Evolutionary conservation across 306 rosid species (phyloP).

Genomic region (Ormosia emarginata): DNA sequence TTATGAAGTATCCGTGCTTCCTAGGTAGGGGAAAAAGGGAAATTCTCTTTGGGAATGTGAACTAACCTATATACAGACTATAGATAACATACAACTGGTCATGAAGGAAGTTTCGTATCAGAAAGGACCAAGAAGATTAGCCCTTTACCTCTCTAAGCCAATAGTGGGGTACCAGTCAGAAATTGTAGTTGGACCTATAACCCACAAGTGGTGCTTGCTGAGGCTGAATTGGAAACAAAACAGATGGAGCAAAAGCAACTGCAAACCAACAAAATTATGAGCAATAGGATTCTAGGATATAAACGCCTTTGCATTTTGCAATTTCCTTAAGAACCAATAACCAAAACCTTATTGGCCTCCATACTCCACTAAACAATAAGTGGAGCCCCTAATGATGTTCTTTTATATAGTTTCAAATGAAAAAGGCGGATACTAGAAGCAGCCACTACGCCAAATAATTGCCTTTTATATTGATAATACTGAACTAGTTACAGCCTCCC

Average conservation of each 20-base stretch:
- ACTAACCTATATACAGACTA: background rate
- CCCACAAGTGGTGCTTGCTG: background rate
- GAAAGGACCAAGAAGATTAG: background rate
- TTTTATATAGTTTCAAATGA: background rate
- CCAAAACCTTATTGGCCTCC: conserved; percentile 22
- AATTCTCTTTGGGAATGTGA: background rate
- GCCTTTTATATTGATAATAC: conserved; percentile 20
- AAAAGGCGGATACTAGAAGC: conserved; percentile 24
- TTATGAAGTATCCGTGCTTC: too few relatives aligned
- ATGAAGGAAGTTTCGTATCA: background rate
- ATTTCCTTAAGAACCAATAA: conserved; percentile 16
- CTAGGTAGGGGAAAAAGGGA: background rate
- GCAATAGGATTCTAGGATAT: background rate
- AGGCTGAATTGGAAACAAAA: background rate
- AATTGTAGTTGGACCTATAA: background rate
- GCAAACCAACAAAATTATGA: background rate
- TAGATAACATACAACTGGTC: background rate
- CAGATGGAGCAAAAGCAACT: conserved; percentile 3
- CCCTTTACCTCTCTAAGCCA: background rate
- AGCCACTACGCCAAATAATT: conserved; percentile 40
- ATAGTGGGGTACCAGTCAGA: background rate
- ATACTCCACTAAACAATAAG: conserved; percentile 27
- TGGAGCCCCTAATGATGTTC: conserved; percentile 30
- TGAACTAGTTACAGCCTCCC: conserved; percentile 49
- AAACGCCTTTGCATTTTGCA: conserved; percentile 6